Conservation (phyloP, 2,329 filamentous ascomycete species). For the Venturia nashicola region DNA sequence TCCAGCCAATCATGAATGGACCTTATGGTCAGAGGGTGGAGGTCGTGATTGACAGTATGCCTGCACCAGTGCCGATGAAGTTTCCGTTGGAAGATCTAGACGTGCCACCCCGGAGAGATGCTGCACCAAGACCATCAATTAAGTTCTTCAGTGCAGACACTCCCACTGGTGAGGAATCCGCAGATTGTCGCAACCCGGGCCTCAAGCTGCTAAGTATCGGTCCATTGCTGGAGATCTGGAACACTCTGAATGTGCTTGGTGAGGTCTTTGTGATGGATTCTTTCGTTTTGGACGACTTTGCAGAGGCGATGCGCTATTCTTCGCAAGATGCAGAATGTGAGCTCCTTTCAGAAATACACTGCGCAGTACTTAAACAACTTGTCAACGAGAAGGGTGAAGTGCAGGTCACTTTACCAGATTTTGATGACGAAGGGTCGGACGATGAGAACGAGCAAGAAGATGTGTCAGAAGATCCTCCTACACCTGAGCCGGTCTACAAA, state of each 20-base stretch:
- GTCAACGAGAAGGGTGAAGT: constrained; percentile 71
- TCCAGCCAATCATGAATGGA: constrained; percentile 1
- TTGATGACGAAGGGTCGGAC: constrained; percentile 32
- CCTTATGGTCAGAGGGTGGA: neutral
- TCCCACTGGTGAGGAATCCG: constrained; percentile 23
- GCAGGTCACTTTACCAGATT: constrained; percentile 33
- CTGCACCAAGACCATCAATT: constrained; percentile 56
- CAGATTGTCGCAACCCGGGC: constrained; percentile 30
- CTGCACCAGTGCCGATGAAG: constrained; percentile 70
- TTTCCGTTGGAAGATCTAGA: constrained; percentile 95
- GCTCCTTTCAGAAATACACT: constrained; percentile 82
- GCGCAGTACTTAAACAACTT: constrained; percentile 75
- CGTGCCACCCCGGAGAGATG: constrained; percentile 53
- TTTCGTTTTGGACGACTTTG: constrained; percentile 93
- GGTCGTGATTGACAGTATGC: constrained; percentile 22
- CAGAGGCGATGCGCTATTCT: constrained; percentile 72
- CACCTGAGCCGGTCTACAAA: constrained; percentile 53
- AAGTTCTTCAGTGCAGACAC: constrained; percentile 62
- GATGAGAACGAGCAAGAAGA: constrained; percentile 58
- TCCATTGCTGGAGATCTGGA: constrained; percentile 79
- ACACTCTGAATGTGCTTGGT: constrained; percentile 95
- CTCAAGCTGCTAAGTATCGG: constrained; percentile 81
- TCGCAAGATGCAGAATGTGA: constrained; percentile 67
- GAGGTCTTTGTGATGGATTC: constrained; percentile 90
- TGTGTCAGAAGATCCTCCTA: constrained; percentile 38